Evolutionary conservation across 2,329 filamentous ascomycete species (phyloP).

Genomic region (Lachnellula occidentalis): DNA sequence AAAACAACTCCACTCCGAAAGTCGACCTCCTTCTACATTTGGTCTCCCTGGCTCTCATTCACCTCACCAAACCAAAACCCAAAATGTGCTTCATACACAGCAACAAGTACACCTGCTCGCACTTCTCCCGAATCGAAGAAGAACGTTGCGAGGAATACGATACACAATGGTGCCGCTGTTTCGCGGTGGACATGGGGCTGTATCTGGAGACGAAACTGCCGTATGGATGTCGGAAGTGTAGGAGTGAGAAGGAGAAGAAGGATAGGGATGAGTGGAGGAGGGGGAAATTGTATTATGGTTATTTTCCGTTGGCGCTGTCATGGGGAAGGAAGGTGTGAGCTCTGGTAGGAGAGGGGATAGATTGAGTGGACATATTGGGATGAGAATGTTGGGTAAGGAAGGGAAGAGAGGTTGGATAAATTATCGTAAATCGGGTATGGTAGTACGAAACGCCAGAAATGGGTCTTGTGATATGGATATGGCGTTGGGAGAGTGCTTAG

Average conservation of each 20-base stretch:
- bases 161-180: background rate
- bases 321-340: background rate
- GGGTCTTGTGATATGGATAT: too few relatives aligned
- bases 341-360: background rate
- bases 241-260: background rate
- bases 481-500: too few relatives aligned
- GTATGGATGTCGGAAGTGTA: background rate
- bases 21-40: too few relatives aligned
- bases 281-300: background rate
- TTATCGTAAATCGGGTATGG: too few relatives aligned
- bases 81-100: background rate
- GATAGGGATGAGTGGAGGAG: background rate
- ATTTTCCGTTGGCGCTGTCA: background rate
- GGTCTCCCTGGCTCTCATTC: too few relatives aligned
- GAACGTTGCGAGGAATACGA: background rate
- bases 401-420: background rate
- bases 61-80: too few relatives aligned
- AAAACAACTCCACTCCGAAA: too few relatives aligned
- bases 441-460: too few relatives aligned
- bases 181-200: background rate
- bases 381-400: background rate
- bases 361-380: background rate
- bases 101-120: background rate
- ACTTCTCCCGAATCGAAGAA: background rate
- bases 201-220: background rate